These are phyloP conservation scores for Trichocladium antarcticum DNA, from an alignment of 495 filamentous ascomycete genomes.

Conservation along the genomic window DNA sequence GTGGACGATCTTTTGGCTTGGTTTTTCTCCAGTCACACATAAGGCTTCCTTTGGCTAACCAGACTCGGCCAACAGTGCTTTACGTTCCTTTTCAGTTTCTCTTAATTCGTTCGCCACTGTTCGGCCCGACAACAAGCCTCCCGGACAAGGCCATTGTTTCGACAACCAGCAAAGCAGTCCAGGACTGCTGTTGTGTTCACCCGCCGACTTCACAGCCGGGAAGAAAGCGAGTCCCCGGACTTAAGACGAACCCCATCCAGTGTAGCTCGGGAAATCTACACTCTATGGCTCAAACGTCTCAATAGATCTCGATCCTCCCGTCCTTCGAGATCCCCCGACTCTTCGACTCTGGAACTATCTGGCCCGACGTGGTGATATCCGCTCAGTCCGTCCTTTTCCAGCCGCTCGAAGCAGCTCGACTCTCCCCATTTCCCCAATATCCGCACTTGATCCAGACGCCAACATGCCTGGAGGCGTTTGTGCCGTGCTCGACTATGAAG, in stretches of 20 bases:
- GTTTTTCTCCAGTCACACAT: not conserved
- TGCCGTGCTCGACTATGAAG: slow-evolving; percentile 94
- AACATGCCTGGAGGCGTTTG: slow-evolving; percentile 75
- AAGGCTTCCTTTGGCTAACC: not conserved
- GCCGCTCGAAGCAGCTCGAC: slow-evolving; percentile 35
- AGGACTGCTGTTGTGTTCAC: not conserved
- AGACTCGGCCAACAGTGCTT: slow-evolving; percentile 6
- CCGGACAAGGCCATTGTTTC: not conserved
- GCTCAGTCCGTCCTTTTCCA: slow-evolving; percentile 22
- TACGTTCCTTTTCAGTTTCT: slow-evolving; percentile 20
- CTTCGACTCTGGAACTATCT: slow-evolving; percentile 31
- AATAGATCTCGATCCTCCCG: slow-evolving; percentile 29
- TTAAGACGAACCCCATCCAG: not conserved
- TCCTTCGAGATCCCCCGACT: slow-evolving; percentile 23
- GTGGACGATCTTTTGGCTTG: no score
- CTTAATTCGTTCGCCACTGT: slow-evolving; percentile 8
- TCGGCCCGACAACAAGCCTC: not conserved
- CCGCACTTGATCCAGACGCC: slow-evolving; percentile 12
- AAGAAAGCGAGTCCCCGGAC: not conserved
- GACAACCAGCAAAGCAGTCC: not conserved
- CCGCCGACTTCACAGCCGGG: not conserved
- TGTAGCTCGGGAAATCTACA: slow-evolving; percentile 3
- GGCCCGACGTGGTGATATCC: slow-evolving; percentile 16
- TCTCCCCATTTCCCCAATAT: slow-evolving; percentile 8
- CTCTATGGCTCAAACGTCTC: slow-evolving; percentile 36